Conservation (phyloP, 768 basidiomycete genomes). For the Lentinula raphanica region DNA sequence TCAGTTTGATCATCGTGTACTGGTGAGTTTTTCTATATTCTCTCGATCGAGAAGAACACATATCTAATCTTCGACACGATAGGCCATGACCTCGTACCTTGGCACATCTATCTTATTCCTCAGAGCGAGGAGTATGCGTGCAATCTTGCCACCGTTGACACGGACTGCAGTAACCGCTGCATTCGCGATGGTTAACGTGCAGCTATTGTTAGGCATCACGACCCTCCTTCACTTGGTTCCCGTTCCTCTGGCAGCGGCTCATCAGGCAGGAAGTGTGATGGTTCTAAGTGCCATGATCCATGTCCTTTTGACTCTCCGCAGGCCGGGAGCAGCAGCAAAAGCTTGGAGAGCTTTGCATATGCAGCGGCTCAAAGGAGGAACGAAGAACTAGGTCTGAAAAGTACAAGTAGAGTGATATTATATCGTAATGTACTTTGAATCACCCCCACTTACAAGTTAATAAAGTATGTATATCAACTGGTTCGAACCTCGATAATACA, state of each 20-base stretch:
- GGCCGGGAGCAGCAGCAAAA: slow-evolving; percentile 61
- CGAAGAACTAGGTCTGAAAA: neutral
- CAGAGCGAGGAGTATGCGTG: slow-evolving; percentile 43
- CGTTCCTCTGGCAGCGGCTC: slow-evolving; percentile 83
- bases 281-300: slow-evolving; percentile 82
- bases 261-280: slow-evolving; percentile 92
- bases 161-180: slow-evolving; percentile 48
- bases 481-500: neutral
- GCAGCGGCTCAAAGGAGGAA: neutral
- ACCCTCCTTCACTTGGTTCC: slow-evolving; percentile 93
- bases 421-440: neutral
- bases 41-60: neutral
- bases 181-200: slow-evolving; percentile 79
- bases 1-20: slow-evolving; percentile 92
- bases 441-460: neutral
- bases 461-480: neutral
- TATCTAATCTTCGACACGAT: slow-evolving; percentile 7
- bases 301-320: slow-evolving; percentile 62
- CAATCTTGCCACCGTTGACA: slow-evolving; percentile 60
- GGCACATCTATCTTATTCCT: slow-evolving; percentile 57
- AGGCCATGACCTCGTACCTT: slow-evolving; percentile 86
- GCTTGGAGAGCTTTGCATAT: slow-evolving; percentile 40
- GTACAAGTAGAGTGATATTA: neutral
- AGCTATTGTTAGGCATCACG: slow-evolving; percentile 60
- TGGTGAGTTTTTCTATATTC: slow-evolving; percentile 47